Percentiles rank a stretch among this genome's conserved stretches.
Conservation (phyloP, 805 yeast genomes). For the Candida tibetensis region DNA sequence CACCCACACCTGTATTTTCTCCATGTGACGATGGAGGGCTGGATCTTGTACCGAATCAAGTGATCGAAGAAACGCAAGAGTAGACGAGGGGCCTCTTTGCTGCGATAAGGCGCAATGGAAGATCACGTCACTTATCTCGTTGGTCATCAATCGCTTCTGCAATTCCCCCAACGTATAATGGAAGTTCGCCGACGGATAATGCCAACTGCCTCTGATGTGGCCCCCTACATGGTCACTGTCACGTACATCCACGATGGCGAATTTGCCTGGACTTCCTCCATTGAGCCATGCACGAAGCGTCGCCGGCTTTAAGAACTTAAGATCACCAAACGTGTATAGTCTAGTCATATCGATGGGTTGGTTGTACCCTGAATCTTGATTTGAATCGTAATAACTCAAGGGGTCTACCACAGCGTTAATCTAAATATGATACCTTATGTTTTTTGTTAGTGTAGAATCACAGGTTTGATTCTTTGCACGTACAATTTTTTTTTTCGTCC, state of each 20-base stretch:
- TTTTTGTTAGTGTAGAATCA: no score
- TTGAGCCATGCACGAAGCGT: constrained; percentile 47
- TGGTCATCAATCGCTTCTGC: constrained; percentile 27
- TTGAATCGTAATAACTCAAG: no score
- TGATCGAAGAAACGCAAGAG: constrained; percentile 56
- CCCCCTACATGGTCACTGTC: constrained; percentile 83
- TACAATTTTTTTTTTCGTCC: no score
- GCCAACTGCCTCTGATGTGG: constrained; percentile 55
- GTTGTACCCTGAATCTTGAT: no score
- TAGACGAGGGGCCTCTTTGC: constrained; percentile 87
- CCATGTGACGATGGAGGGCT: constrained; percentile 10
- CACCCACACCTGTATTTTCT: constrained; percentile 58
- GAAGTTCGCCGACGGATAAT: constrained; percentile 53
- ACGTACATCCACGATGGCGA: constrained; percentile 76
- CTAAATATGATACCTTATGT: no score
- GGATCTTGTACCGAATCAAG: constrained; percentile 19
- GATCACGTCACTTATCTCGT: constrained; percentile 51
- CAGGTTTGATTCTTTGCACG: no score
- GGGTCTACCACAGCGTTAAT: no score
- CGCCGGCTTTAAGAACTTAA: constrained; percentile 45
- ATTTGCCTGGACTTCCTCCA: constrained; percentile 37
- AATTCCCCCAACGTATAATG: constrained; percentile 37
- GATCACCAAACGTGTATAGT: constrained; percentile 35
- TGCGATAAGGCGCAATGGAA: constrained; percentile 93
- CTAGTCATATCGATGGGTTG: not conserved